Conservation (phyloP, 2,329 filamentous ascomycete genomes). For the Pseudogymnoascus sp. region DNA sequence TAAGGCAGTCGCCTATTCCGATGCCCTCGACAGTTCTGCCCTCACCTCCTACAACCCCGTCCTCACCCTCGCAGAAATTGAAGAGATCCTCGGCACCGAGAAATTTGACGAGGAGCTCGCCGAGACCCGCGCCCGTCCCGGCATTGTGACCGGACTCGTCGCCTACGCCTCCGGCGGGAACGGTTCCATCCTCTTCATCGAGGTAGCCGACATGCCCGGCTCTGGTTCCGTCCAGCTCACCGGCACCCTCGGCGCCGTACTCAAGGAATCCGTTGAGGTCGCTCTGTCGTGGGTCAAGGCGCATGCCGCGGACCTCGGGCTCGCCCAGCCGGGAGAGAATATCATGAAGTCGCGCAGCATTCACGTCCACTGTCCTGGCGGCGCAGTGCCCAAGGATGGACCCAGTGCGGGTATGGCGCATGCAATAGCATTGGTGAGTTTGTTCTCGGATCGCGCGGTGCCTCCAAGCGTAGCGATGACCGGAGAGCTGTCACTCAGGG, state of each 20-base stretch:
- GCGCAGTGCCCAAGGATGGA: conserved; percentile 91
- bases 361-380: conserved; percentile 92
- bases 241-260: conserved; percentile 89
- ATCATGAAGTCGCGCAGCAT: conserved; percentile 94
- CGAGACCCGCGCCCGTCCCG: conserved; percentile 74
- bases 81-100: conserved; percentile 86
- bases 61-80: conserved; percentile 73
- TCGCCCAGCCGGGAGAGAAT: conserved; percentile 76
- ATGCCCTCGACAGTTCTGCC: conserved; percentile 67
- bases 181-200: conserved; percentile 95
- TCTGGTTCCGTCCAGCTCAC: conserved; percentile 88
- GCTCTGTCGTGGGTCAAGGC: conserved; percentile 96
- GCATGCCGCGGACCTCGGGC: conserved; percentile 83
- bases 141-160: conserved; percentile 91
- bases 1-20: conserved; percentile 91
- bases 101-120: conserved; percentile 94
- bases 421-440: conserved; percentile 83
- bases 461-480: conserved; percentile 96
- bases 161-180: conserved; percentile 90
- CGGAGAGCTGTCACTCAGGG: conserved; percentile 70
- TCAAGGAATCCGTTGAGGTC: conserved; percentile 96
- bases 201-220: conserved; percentile 95
- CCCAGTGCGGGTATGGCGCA: conserved; percentile 85
- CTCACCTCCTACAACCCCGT: conserved; percentile 65
- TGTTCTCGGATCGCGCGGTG: conserved; percentile 81